Conservation (phyloP, 2,329 filamentous ascomycete species). For the Aspergillus tubingensis region DNA sequence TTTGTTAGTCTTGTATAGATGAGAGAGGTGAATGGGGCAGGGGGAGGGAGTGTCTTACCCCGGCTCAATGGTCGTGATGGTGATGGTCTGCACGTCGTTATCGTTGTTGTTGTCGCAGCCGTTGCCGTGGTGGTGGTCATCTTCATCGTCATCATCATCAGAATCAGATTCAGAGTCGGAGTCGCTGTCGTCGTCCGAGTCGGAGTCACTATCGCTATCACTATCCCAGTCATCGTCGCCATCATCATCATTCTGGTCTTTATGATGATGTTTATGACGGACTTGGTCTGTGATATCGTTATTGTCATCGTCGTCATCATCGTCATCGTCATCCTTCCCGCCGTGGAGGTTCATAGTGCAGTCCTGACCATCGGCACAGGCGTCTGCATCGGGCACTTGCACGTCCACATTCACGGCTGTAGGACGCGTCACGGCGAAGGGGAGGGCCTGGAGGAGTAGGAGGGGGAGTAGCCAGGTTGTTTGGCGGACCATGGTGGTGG, state of each 20-base stretch:
- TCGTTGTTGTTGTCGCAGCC: background rate
- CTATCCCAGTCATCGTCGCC: no score
- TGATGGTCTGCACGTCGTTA: background rate
- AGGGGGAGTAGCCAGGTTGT: background rate
- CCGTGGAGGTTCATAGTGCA: no score
- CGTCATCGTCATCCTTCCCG: no score
- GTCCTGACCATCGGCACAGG: background rate
- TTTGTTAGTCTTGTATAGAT: background rate
- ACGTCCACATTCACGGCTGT: background rate
- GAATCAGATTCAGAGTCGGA: background rate
- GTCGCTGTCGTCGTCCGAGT: no score
- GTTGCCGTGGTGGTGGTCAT: background rate
- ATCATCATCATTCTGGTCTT: no score
- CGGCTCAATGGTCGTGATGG: background rate
- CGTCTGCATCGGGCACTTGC: background rate
- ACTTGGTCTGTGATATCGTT: no score
- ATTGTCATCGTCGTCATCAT: no score
- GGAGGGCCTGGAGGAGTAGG: constrained; percentile 1
- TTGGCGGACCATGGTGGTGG: background rate
- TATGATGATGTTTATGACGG: no score
- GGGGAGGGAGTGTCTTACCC: no score
- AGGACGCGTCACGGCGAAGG: background rate
- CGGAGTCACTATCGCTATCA: background rate
- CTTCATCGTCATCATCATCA: background rate
- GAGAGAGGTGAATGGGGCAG: no score